Evolutionary conservation across 2,329 filamentous ascomycete species (phyloP), one percentile per base, ranked within the genome.

Genomic region (Penicillium sclerotiorum): DNA sequence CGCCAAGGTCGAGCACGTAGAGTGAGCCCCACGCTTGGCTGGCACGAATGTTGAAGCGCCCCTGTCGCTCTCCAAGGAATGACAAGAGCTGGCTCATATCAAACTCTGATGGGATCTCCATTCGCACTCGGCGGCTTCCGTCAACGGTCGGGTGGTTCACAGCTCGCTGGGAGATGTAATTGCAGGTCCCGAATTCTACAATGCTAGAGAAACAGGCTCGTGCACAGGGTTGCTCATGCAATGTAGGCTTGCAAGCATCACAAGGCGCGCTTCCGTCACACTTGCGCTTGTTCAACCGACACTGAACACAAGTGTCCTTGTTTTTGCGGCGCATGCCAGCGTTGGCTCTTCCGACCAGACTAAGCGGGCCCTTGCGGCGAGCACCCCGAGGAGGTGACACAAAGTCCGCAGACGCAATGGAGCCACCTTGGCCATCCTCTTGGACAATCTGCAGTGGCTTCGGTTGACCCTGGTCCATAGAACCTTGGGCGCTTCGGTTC

Each of bases 91-190:
- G 60, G 22, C 67, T 64, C 37, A 76, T 52, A 30, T 73, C 65
- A 32, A 76, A 74, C 18, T 69, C 65, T 1, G 62, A 63, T 12
- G 72, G 72, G 11, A 76, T 73, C 42, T 70, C 67, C 60, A 73
- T 72, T 13, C 71, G 65, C 2, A 74, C 62, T 44, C 72, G 62
- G 8, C 63, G 60, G 8, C 56, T 57, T 9, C 65, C 63, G 53
- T 73, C 67, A 9, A 68, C 20, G 1, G 71, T 74, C 7, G 65
- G 64, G 38, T 76, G 73, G 42, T 74, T 74, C 50, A 75, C 63
- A 25, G 70, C 72, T 56, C 69, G 69, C 68, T 75, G 72, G 51
- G 73, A 76, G 41, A 76, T 71, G 49, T 74, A 75, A 49, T 77
- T 76, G 59, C 72, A 75, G 4, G 73, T 73, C 33, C 72, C 73